A percentile compares a stretch with the other conserved stretches of the same genome.
Conservation (phyloP, 1,284 basidiomycete genomes). For the Boletellus deceptivus region DNA sequence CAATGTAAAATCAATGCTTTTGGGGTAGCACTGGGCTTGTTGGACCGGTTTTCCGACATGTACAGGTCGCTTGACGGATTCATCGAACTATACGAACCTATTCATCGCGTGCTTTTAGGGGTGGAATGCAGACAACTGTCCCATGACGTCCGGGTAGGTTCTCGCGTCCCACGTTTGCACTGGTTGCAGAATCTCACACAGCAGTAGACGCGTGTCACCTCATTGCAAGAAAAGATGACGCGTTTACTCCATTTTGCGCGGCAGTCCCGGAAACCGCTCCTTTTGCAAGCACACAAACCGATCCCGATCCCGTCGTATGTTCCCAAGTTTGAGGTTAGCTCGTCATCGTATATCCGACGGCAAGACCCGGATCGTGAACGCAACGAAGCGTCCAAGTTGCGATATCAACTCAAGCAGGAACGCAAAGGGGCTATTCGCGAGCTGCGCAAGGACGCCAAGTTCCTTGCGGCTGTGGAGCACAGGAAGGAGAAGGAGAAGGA, state of each 20-base stretch:
- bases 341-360: constrained; percentile 75
- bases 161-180: not conserved
- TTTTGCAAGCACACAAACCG: constrained; percentile 92
- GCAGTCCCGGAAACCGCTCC: constrained; percentile 75
- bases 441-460: constrained; percentile 91
- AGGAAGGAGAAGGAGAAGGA: constrained; percentile 86
- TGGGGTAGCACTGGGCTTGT: constrained; percentile 57
- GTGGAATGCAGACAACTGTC: constrained; percentile 52
- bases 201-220: constrained; percentile 44
- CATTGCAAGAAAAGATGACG: constrained; percentile 44
- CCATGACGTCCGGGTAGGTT: constrained; percentile 52
- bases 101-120: constrained; percentile 56
- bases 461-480: constrained; percentile 87
- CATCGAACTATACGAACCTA: constrained; percentile 78
- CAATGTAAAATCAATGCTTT: constrained; percentile 71
- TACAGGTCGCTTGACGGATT: constrained; percentile 81
- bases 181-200: constrained; percentile 2
- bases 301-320: constrained; percentile 93
- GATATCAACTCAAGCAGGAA: constrained; percentile 92
- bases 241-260: constrained; percentile 74
- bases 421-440: constrained; percentile 96
- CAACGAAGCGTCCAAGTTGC: constrained; percentile 84
- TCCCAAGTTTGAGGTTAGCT: constrained; percentile 90
- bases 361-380: constrained; percentile 94
- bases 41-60: constrained; percentile 68